Evolutionary conservation across 148 eudicot species (phyloP), one percentile per base, ranked within the genome.

Genomic region (Cornus florida): DNA sequence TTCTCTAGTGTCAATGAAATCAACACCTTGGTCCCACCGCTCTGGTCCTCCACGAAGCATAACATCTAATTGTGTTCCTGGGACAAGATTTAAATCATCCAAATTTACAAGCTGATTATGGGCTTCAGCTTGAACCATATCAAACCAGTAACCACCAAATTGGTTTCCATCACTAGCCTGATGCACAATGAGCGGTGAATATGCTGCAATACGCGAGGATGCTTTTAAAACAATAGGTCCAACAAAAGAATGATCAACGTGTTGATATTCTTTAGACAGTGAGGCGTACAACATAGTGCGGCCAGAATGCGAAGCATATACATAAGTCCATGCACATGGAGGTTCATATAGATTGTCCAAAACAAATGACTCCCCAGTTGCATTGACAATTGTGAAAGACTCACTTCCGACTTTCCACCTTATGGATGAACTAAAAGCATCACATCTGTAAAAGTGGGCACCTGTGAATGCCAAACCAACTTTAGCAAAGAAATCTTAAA

Each of bases 121-220:
- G 4, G 77, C 69, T 84, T 81, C 87, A 78, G 73, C 80, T 76
- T 88, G 83, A 74, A 81, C 85, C 83, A 84, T 82, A 87, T 90
- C 85, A 79, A 91, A 88, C 92, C 92, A 91, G 82, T 91, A 92
- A 66, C 98, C 98, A 84, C 98, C 98, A 91, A 80, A 91, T 72
- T 88, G 92, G 83, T 92, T 94, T 69, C 97, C 98, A 80, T 94
- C 95, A 84, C 95, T 87, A 62, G 80, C 92, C 85, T 92, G 97
- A 81, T 75, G 86, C 83, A 90, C 75, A 60, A 76, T 73, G 71
- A 92, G 93, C 28, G 95, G 93, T 80, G 69, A 67, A 84, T 88
- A 92, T 64, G 97, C 91, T 74, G 91, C 91, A 87, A 94, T 81
- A 41, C 67, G 71, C 60, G 82, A 73, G 72, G 95, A 90, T 57